Evolutionary conservation across 805 yeast species (phyloP), one percentile per base, ranked within the genome.

Genomic region (Lipomyces spencermartinsiae): DNA sequence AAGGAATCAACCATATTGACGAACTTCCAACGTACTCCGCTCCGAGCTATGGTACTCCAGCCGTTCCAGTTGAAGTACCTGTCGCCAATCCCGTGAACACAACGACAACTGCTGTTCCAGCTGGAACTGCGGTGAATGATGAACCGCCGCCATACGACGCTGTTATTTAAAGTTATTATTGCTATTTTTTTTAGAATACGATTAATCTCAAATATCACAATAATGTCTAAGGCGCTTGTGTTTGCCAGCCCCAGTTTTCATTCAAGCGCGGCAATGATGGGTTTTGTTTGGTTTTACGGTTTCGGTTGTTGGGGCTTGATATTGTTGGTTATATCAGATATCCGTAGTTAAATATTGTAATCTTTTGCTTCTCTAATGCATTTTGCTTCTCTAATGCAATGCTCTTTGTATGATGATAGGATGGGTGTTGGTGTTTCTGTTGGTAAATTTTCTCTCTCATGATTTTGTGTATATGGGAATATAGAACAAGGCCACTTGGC

Each of bases 1-100:
- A 71, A 4, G 74, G 75, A 14, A 34, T 74, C 25, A 53, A 64
- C 56, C 76, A 73, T 46, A 66, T 72, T 14, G 76, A 73, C 43
- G 71, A 73, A 56, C 61, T 73, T 25, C 76, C 76, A 2, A 33
- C 43, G 2, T 73, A 73, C 61, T 16, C 49, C 4, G 49, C 49
- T 16, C 22, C 22, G 7, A n/a, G 49, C 14, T 37, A 37, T 37
- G 14, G 12, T 37, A 16, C 59, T 19, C 54, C 55, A n/a, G 35
- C 57, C 31, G n/a, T n/a, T n/a, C n/a, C n/a, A n/a, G n/a, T n/a
- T n/a, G n/a, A n/a, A n/a, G n/a, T n/a, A n/a, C n/a, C 34, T 0
- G 7, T 14, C 9, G n/a, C 56, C 6, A 29, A 58, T 31, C 16
- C 53, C 56, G 14, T 57, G 6, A 29, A 16, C 60, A 14, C 22